Evolutionary conservation across 2,329 filamentous ascomycete species (phyloP), one percentile per base, ranked within the genome.

Genomic region (Lasiodiplodia sp.): DNA sequence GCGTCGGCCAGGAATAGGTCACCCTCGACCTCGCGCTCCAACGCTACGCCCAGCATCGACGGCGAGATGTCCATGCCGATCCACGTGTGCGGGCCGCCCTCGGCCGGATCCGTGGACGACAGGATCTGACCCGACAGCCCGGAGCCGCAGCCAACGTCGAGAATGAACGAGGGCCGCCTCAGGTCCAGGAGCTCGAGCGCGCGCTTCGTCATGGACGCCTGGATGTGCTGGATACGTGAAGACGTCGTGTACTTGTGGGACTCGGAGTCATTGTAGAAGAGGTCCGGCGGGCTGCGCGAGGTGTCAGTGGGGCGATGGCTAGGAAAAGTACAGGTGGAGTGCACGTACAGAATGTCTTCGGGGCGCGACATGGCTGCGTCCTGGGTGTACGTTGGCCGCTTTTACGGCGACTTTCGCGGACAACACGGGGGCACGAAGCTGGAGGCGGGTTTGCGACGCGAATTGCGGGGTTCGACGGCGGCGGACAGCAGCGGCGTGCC

Each of bases 171-270:
- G 4, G 96, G 92, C 0, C 85, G 83, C 53, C 86, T 82, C 55
- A 99, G 90, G 77, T 93, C 87, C 75, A 99, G 93, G 18, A 99
- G 92, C 77, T 96, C 91, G 71, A 99, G 92, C 40, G 96, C 96
- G 68, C 96, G 92, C 74, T 93, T 87, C 34, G 96, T 97, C 96
- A 99, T 99, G 71, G 89, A 88, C 0, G 94, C 92, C 81, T 99
- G 96, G 75, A 99, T 97, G 74, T 92, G 94, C 76, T 96, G 93
- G 78, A 99, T 98, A 71, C 96, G 93, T 4, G 94, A 97, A 71
- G 90, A 95, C 4, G 95, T 97, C 10, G 96, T 98, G 85, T 99
- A 99, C 86, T 98, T 98, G 79, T 92, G 91, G 38, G 96, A 95
- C 85, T 97, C 95, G 80, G 86, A 86, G 83, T 98, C 95, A 85